Conservation (phyloP, 805 yeast species). For the Metschnikowia gruessii region DNA sequence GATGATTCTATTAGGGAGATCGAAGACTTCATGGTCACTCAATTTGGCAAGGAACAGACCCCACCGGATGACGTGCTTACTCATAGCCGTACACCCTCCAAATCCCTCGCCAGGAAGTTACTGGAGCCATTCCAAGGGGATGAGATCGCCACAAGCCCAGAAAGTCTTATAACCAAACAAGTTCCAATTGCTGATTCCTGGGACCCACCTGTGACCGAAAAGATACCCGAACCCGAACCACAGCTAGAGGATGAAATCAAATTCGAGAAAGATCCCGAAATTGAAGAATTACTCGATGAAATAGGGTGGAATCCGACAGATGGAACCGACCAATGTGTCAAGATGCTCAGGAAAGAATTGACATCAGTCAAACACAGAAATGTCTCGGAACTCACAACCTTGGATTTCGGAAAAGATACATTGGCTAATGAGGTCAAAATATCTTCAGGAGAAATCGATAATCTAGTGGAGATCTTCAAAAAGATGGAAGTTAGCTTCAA, state of each 20-base stretch:
- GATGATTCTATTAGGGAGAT: conserved; percentile 40
- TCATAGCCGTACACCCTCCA: conserved; percentile 6
- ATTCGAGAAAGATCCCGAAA: conserved; percentile 39
- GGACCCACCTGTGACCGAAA: background rate
- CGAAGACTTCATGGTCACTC: conserved; percentile 38
- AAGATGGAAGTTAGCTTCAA: conserved; percentile 40
- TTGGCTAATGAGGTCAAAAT: conserved; percentile 32
- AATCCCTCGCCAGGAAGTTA: conserved; percentile 1
- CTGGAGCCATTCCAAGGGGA: conserved; percentile 2
- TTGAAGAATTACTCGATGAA: conserved; percentile 71
- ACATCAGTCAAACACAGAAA: conserved; percentile 60
- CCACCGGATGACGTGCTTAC: conserved; percentile 1
- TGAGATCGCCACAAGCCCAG: background rate
- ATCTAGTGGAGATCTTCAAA: conserved; percentile 36
- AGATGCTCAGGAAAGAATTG: conserved; percentile 57
- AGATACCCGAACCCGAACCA: conserved; percentile 1
- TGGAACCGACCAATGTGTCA: conserved; percentile 55
- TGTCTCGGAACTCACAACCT: conserved; percentile 43
- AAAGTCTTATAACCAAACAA: background rate
- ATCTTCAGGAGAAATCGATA: conserved; percentile 36
- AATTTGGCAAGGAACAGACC: conserved; percentile 20
- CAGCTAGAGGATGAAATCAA: conserved; percentile 3
- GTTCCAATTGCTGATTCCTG: background rate
- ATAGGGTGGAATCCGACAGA: conserved; percentile 73
- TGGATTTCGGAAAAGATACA: conserved; percentile 36